A percentile compares a stretch with the other conserved stretches of the same genome.
Evolutionary conservation across 2,329 filamentous ascomycete genomes (phyloP).

Genomic region (Fusarium globosum): DNA sequence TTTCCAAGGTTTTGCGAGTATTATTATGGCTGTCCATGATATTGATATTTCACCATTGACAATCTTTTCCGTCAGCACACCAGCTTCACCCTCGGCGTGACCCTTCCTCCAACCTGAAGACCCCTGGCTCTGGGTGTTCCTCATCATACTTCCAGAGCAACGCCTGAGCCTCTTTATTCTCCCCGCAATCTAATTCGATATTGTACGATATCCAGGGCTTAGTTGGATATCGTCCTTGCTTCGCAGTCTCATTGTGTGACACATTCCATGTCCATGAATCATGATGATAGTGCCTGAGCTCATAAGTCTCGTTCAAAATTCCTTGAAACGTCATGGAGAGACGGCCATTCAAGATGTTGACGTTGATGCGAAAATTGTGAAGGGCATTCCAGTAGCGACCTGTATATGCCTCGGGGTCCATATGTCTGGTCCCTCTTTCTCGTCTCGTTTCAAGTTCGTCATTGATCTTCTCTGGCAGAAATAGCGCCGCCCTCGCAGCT

Average conservation of each 20-base stretch:
- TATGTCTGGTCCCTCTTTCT: neutral
- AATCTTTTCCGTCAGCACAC: no score
- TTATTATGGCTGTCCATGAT: no score
- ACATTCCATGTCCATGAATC: neutral
- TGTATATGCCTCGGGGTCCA: neutral
- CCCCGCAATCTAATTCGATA: neutral
- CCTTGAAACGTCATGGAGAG: neutral
- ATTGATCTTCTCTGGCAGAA: neutral
- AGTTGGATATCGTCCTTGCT: neutral
- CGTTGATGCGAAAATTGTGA: neutral
- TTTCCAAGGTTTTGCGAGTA: no score
- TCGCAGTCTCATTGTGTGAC: neutral
- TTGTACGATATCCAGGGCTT: neutral
- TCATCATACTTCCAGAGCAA: neutral
- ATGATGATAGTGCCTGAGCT: neutral
- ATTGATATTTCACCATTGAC: no score
- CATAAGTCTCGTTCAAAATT: neutral
- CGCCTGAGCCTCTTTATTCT: accelerated
- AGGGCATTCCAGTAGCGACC: neutral
- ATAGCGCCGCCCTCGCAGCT: neutral
- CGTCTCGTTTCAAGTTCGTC: neutral
- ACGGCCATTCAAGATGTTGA: accelerated
- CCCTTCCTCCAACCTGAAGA: accelerated
- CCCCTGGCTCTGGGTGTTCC: neutral
- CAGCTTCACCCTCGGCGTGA: neutral